Conservation (phyloP, 495 filamentous ascomycete genomes). For the Lophiotrema nucula region DNA sequence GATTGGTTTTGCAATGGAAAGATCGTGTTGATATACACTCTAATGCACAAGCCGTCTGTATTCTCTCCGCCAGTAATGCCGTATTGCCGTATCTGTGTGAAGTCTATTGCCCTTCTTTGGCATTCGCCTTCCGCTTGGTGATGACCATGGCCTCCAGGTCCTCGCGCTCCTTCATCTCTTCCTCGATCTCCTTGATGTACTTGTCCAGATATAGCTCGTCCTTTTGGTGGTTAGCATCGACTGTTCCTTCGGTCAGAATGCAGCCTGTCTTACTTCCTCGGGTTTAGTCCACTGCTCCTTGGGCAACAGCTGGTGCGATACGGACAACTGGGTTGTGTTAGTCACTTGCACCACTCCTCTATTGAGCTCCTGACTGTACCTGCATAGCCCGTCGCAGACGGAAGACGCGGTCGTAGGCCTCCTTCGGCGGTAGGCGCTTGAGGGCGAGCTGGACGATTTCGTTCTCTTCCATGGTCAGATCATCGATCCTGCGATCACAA, state of each 20-base stretch:
- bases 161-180: constrained; percentile 74
- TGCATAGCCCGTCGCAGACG: constrained; percentile 93
- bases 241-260: not conserved
- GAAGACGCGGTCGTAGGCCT: constrained; percentile 94
- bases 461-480: constrained; percentile 87
- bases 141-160: constrained; percentile 81
- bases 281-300: constrained; percentile 77
- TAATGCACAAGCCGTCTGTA: constrained; percentile 26
- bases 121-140: constrained; percentile 25
- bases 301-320: constrained; percentile 84
- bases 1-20: no score
- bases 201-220: constrained; percentile 75
- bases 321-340: constrained; percentile 62
- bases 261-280: constrained; percentile 56
- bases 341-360: not conserved
- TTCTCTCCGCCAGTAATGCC: no score
- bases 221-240: constrained; percentile 50
- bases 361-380: constrained; percentile 47
- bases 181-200: constrained; percentile 79
- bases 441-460: constrained; percentile 81
- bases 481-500: constrained; percentile 67
- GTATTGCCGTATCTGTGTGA: no score
- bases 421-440: constrained; percentile 84
- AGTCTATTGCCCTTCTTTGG: constrained; percentile 27
- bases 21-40: constrained; percentile 30